Conservation (phyloP, 2,329 filamentous ascomycete genomes). For the Cordyceps pruinosa region DNA sequence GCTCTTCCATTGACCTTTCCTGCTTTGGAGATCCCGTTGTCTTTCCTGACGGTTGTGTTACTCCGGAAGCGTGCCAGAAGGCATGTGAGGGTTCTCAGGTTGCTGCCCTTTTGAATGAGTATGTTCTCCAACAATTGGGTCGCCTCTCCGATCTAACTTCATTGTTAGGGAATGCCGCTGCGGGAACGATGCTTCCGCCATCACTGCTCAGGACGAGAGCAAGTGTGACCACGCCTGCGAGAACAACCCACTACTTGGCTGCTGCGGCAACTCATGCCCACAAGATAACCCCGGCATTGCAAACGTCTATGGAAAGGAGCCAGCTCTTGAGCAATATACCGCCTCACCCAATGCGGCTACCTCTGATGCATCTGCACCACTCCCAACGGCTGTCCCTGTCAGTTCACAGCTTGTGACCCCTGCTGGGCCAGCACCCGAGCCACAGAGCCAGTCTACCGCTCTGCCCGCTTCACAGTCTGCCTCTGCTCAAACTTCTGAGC, state of each 20-base stretch:
- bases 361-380: slow-evolving; percentile 6
- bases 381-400: slow-evolving; percentile 6
- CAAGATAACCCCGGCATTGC: slow-evolving; percentile 22
- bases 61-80: slow-evolving; percentile 23
- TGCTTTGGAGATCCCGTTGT: slow-evolving; percentile 21
- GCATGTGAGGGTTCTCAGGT: slow-evolving; percentile 23
- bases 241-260: slow-evolving; percentile 22
- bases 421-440: slow-evolving; percentile 2
- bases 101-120: slow-evolving; percentile 28
- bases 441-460: background rate
- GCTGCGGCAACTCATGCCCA: slow-evolving; percentile 28
- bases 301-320: slow-evolving; percentile 24
- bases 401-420: slow-evolving; percentile 8
- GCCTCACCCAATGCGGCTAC: slow-evolving; percentile 5
- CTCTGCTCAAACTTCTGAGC: background rate
- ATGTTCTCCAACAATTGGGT: background rate
- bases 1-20: slow-evolving; percentile 22
- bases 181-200: slow-evolving; percentile 25
- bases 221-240: slow-evolving; percentile 27
- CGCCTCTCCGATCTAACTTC: slow-evolving; percentile 9
- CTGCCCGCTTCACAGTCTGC: slow-evolving; percentile 3
- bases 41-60: slow-evolving; percentile 18
- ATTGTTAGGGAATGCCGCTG: slow-evolving; percentile 27
- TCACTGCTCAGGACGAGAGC: slow-evolving; percentile 23
- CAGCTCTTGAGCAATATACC: slow-evolving; percentile 12